These are phyloP conservation scores for Candida vartiovaarae DNA, from an alignment of 805 yeast genomes.

Conservation along the genomic window DNA sequence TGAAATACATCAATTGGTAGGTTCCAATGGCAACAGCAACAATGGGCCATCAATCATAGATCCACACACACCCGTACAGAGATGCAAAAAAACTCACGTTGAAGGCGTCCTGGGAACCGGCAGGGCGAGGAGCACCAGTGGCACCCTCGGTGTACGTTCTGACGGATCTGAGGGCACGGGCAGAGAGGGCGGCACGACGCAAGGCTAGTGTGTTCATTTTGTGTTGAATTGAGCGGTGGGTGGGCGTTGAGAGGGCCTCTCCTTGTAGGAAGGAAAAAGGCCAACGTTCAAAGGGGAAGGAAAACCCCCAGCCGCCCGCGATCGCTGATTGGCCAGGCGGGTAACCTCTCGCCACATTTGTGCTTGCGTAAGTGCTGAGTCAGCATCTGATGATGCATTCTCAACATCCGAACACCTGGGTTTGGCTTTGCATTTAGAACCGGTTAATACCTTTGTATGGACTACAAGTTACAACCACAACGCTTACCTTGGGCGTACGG, in stretches of 20 bases:
- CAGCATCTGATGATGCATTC: too few relatives aligned
- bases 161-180: slow-evolving; percentile 17
- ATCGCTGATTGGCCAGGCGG: background rate
- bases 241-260: slow-evolving; percentile 1
- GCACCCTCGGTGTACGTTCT: slow-evolving; percentile 47
- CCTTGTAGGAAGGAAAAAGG: background rate
- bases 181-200: slow-evolving; percentile 32
- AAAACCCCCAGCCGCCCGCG: background rate
- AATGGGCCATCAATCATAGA: too few relatives aligned
- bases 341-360: background rate
- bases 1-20: background rate
- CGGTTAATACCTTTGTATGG: too few relatives aligned
- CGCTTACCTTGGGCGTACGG: too few relatives aligned
- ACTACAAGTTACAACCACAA: too few relatives aligned
- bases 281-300: too few relatives aligned
- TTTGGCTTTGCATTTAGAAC: too few relatives aligned
- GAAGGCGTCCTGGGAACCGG: slow-evolving; percentile 47
- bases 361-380: background rate
- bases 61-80: too few relatives aligned
- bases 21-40: too few relatives aligned
- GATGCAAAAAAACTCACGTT: background rate
- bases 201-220: slow-evolving; percentile 24
- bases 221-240: background rate
- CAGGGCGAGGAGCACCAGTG: slow-evolving; percentile 52
- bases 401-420: too few relatives aligned